These are phyloP conservation scores for Dovyalis caffra DNA, from an alignment of 345 rosid genomes.

Conservation along the genomic window DNA sequence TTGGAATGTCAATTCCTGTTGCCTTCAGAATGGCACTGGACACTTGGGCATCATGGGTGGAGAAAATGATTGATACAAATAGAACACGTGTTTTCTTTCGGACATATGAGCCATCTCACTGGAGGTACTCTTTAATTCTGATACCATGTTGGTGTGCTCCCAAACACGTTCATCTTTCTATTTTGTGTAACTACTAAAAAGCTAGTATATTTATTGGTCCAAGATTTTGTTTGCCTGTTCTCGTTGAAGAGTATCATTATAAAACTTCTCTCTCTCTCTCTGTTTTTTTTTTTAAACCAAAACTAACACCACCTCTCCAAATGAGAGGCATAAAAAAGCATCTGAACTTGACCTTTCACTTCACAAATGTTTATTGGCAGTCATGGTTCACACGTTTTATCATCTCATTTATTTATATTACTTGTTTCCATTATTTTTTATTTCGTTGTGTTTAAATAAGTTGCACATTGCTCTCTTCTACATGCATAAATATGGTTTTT, in stretches of 20 bases:
- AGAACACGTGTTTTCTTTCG: slow-evolving; percentile 73
- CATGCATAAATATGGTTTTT: slow-evolving; percentile 5
- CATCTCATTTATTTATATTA: too few species aligned
- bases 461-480: background rate
- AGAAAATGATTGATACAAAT: slow-evolving; percentile 46
- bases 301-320: too few species aligned
- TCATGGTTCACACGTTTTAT: too few species aligned
- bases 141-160: background rate
- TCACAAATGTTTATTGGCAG: too few species aligned
- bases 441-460: background rate
- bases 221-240: background rate
- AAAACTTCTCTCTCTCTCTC: background rate
- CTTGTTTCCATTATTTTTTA: background rate
- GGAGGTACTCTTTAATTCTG: slow-evolving; percentile 52
- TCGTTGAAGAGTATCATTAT: background rate
- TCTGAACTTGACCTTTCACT: too few species aligned
- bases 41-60: slow-evolving; percentile 90
- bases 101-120: slow-evolving; percentile 86
- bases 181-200: background rate
- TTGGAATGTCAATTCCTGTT: slow-evolving; percentile 78
- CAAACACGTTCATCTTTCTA: background rate
- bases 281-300: background rate
- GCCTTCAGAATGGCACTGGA: slow-evolving; percentile 69
- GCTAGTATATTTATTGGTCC: background rate
- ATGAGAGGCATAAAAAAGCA: too few species aligned